phyloP scores from a whole-genome alignment of 768 basidiomycete genomes.

The Trametes maxima region DNA sequence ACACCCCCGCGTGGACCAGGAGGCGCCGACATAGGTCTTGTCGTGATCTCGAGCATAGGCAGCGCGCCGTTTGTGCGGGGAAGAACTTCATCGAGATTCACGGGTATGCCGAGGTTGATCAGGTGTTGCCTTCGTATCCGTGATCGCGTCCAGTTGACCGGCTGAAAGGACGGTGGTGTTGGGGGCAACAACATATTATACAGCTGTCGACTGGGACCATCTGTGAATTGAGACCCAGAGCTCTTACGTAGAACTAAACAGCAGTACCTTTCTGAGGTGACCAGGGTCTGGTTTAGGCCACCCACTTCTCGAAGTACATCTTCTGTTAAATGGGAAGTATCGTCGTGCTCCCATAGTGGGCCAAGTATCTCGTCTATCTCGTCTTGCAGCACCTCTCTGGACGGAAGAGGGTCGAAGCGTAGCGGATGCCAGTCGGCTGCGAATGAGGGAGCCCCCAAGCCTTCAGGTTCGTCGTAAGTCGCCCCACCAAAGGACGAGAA shows the following conservation, averaged over 20 bases:
- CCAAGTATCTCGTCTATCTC: conserved; percentile 67
- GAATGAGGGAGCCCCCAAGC: conserved; percentile 31
- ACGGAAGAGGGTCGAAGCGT: conserved; percentile 64
- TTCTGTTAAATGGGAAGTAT: conserved; percentile 58
- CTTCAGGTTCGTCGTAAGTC: conserved; percentile 32
- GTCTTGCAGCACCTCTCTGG: conserved; percentile 53
- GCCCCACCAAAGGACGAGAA: conserved; percentile 10
- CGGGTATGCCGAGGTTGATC: conserved; percentile 89
- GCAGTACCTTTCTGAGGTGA: conserved; percentile 71
- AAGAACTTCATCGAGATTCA: conserved; percentile 92
- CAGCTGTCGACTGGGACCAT: conserved; percentile 65
- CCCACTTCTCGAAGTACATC: conserved; percentile 79
- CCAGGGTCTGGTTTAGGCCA: conserved; percentile 78
- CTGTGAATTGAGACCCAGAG: conserved; percentile 28
- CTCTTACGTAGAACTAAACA: conserved; percentile 4
- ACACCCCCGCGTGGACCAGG: conserved; percentile 55
- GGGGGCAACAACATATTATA: conserved; percentile 70
- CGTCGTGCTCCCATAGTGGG: conserved; percentile 62
- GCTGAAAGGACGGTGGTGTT: conserved; percentile 72
- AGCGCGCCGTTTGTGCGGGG: conserved; percentile 68
- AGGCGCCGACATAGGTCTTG: conserved; percentile 80
- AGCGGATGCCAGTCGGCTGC: conserved; percentile 60
- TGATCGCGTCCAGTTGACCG: conserved; percentile 94
- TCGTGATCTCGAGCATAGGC: conserved; percentile 81
- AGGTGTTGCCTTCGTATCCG: conserved; percentile 89